Evolutionary conservation across 192 early-diverging fungal species (phyloP).

Genomic region (Coemansia sp.): DNA sequence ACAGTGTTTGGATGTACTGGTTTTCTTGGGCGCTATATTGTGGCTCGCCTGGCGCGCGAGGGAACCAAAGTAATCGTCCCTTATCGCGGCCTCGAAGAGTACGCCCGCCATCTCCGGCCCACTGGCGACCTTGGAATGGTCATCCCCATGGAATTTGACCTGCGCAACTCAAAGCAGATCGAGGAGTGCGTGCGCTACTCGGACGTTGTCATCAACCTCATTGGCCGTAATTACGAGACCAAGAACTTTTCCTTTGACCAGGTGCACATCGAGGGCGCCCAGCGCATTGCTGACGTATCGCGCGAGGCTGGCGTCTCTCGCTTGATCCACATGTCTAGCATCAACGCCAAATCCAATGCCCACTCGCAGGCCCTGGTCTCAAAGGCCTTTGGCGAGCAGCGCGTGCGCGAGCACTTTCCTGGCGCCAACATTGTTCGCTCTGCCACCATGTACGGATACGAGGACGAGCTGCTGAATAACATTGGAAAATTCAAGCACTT

Average conservation of each 20-base stretch:
- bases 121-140: conserved; percentile 97
- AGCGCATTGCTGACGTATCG: conserved; percentile 77
- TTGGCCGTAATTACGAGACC: conserved; percentile 90
- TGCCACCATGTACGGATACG: conserved; percentile 84
- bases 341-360: conserved; percentile 80
- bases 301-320: conserved; percentile 81
- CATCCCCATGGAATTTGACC: conserved; percentile 87
- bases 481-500: conserved; percentile 66
- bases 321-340: conserved; percentile 87
- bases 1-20: conserved; percentile 98
- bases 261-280: conserved; percentile 85
- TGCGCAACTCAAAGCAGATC: conserved; percentile 85
- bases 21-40: conserved; percentile 93
- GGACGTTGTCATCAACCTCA: conserved; percentile 94
- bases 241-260: conserved; percentile 91
- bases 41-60: conserved; percentile 87
- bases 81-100: conserved; percentile 85
- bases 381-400: conserved; percentile 92
- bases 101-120: conserved; percentile 84
- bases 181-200: conserved; percentile 87
- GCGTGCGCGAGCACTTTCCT: conserved; percentile 88
- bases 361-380: conserved; percentile 77
- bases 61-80: conserved; percentile 93
- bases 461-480: conserved; percentile 93
- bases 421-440: conserved; percentile 94